phyloP scores from a whole-genome alignment of 2,329 filamentous ascomycete genomes.

The Endocalyx cinctus region DNA sequence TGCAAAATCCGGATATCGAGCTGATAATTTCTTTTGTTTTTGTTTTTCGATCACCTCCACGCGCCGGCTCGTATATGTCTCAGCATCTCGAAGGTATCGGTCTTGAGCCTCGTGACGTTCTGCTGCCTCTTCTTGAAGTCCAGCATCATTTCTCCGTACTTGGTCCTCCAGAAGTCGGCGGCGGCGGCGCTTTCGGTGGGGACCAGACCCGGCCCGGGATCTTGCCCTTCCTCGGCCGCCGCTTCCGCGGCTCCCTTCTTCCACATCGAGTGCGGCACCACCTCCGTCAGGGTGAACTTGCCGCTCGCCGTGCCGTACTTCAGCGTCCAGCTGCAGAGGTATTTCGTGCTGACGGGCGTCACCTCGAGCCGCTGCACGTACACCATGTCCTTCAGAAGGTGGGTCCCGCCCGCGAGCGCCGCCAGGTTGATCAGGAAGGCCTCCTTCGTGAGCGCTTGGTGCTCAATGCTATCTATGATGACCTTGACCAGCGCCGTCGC shows the following conservation, averaged over 20 bases:
- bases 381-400: slow-evolving; percentile 40
- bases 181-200: slow-evolving; percentile 25
- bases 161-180: slow-evolving; percentile 22
- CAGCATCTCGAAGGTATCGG: slow-evolving; percentile 4
- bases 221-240: no score
- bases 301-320: slow-evolving; percentile 49
- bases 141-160: slow-evolving; percentile 18
- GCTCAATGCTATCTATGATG: slow-evolving; percentile 49
- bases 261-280: slow-evolving; percentile 40
- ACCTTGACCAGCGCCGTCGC: slow-evolving; percentile 48
- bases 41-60: no score
- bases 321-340: slow-evolving; percentile 52
- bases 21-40: no score
- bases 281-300: slow-evolving; percentile 48
- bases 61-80: no score
- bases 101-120: slow-evolving; percentile 1
- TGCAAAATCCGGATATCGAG: no score
- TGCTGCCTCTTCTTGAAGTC: slow-evolving; percentile 9
- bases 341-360: slow-evolving; percentile 37
- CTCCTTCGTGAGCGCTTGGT: slow-evolving; percentile 46
- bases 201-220: no score
- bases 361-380: slow-evolving; percentile 41
- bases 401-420: slow-evolving; percentile 49
- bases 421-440: slow-evolving; percentile 57
- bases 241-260: slow-evolving; percentile 23